These are phyloP conservation scores for Psilocybe sp. DNA, from an alignment of 768 basidiomycete genomes.

Conservation along the genomic window DNA sequence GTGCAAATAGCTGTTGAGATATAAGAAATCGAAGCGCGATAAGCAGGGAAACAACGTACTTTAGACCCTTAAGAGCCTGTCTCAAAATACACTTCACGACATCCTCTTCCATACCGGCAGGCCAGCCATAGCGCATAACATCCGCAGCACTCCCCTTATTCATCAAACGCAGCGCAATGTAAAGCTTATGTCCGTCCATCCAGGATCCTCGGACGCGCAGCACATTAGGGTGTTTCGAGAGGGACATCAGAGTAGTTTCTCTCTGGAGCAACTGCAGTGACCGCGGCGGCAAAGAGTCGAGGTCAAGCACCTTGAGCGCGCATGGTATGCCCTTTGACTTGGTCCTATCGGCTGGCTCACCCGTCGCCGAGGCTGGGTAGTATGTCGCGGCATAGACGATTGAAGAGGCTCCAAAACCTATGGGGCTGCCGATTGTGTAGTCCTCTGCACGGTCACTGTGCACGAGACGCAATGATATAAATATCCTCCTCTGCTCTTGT, in stretches of 20 bases:
- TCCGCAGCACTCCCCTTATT: conserved; percentile 85
- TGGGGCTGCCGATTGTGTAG: conserved; percentile 73
- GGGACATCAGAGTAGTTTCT: conserved; percentile 90
- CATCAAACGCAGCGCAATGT: conserved; percentile 88
- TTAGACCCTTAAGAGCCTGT: conserved; percentile 86
- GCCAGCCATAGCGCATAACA: conserved; percentile 81
- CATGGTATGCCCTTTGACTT: conserved; percentile 46
- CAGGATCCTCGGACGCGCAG: conserved; percentile 88
- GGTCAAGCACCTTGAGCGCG: conserved; percentile 87
- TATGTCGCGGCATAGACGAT: conserved; percentile 82
- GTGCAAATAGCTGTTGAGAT: conserved; percentile 67
- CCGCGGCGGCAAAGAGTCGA: conserved; percentile 71
- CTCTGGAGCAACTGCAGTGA: conserved; percentile 73
- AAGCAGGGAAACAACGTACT: conserved; percentile 43
- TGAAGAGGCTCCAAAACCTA: conserved; percentile 91
- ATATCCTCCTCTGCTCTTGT: conserved; percentile 1
- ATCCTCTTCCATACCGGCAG: conserved; percentile 89
- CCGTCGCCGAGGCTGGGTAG: conserved; percentile 28
- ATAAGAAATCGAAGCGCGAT: conserved; percentile 2
- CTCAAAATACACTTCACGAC: conserved; percentile 81
- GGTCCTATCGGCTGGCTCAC: background rate
- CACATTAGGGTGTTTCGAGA: conserved; percentile 92
- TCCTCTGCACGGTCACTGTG: conserved; percentile 65
- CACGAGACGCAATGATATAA: conserved; percentile 7
- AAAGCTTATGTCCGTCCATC: conserved; percentile 79